A percentile compares a stretch with the other conserved stretches of the same genome.
Conservation (phyloP, 441 rosid genomes). For the Aleurites moluccanus region DNA sequence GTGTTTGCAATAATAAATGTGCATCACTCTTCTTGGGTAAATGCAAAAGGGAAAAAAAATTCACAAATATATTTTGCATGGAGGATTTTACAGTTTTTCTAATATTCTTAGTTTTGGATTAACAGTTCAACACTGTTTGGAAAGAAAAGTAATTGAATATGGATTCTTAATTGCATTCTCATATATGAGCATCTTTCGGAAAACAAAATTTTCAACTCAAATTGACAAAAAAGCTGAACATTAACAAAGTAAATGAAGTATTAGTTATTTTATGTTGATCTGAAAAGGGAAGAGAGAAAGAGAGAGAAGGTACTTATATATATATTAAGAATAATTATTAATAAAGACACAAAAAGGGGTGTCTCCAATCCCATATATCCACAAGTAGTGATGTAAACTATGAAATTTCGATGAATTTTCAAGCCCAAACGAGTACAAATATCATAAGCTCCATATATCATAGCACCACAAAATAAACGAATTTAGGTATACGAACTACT, state of each 20-base stretch:
- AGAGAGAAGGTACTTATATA: not conserved
- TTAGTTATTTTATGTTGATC: not conserved
- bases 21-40: too few species aligned
- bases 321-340: not conserved
- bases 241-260: not conserved
- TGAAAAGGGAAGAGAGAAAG: not conserved
- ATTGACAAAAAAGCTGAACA: not conserved
- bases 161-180: not conserved
- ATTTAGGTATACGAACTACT: constrained; percentile 4
- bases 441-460: constrained; percentile 20
- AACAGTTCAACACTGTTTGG: not conserved
- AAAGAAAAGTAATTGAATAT: not conserved
- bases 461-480: constrained; percentile 17
- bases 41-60: too few species aligned
- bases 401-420: constrained; percentile 28
- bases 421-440: constrained; percentile 24
- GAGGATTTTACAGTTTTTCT: not conserved
- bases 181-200: too few species aligned
- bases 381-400: constrained; percentile 16
- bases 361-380: not conserved
- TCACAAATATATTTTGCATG: too few species aligned
- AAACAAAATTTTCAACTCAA: too few species aligned
- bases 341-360: not conserved
- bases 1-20: too few species aligned
- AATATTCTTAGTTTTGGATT: constrained; percentile 4